phyloP scores from a whole-genome alignment of 208 protist species.

The Strigomonas galati region DNA sequence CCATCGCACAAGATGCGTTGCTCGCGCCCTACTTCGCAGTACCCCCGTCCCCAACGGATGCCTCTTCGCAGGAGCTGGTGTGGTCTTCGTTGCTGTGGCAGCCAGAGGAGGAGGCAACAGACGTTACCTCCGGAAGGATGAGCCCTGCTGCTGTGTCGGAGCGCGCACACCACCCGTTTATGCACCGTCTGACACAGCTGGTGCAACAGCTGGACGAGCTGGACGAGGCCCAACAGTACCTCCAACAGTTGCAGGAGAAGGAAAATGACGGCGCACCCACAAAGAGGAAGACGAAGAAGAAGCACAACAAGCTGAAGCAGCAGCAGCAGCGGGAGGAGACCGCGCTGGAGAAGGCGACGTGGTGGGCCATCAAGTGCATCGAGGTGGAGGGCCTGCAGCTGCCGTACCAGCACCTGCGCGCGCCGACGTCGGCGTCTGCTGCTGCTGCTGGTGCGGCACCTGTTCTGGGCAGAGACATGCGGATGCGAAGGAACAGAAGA shows the following conservation, averaged over 20 bases:
- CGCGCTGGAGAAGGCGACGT: neutral
- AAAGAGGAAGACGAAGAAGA: neutral
- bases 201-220: neutral
- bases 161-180: neutral
- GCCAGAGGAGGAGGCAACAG: too few relatives aligned
- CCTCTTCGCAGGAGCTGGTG: too few relatives aligned
- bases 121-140: too few relatives aligned
- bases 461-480: neutral
- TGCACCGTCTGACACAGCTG: neutral
- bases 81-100: too few relatives aligned
- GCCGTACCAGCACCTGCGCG: neutral
- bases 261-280: neutral
- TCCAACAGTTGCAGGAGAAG: neutral
- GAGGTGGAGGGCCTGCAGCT: neutral
- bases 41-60: too few relatives aligned
- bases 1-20: neutral
- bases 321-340: neutral
- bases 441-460: too few relatives aligned
- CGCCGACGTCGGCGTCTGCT: too few relatives aligned
- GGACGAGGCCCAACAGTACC: neutral
- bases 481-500: too few relatives aligned
- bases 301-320: neutral
- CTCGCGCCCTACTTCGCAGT: neutral
- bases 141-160: too few relatives aligned
- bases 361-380: neutral